Percentiles rank a stretch among this genome's conserved stretches.
phyloP scores from a whole-genome alignment of 2,329 filamentous ascomycete genomes.

The Polychaeton citri region DNA sequence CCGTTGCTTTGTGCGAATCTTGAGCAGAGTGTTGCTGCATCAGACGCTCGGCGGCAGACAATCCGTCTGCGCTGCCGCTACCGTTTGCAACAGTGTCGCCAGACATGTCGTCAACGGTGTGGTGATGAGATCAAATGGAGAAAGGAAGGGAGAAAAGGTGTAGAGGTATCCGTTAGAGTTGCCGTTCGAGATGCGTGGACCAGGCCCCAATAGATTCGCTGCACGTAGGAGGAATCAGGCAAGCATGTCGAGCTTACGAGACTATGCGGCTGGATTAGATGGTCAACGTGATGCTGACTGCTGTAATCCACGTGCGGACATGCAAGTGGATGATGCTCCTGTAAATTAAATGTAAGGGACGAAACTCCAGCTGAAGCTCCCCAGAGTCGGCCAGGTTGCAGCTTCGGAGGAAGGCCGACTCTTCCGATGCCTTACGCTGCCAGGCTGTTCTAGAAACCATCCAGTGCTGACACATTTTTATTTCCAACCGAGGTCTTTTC shows the following conservation, averaged over 20 bases:
- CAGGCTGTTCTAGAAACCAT: no score
- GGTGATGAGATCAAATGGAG: not conserved
- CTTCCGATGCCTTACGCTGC: no score
- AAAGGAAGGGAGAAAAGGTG: slow-evolving; percentile 1
- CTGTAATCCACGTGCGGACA: no score
- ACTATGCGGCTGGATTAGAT: no score
- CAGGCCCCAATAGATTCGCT: not conserved
- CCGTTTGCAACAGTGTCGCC: slow-evolving; percentile 6
- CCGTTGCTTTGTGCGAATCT: slow-evolving; percentile 44
- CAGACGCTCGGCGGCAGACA: slow-evolving; percentile 40
- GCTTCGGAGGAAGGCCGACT: no score
- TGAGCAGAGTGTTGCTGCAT: slow-evolving; percentile 40
- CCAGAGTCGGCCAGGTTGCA: no score
- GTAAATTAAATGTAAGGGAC: no score
- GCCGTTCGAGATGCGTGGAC: not conserved
- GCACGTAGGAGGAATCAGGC: not conserved
- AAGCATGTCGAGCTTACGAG: not conserved
- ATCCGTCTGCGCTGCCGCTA: slow-evolving; percentile 4
- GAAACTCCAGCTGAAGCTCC: no score
- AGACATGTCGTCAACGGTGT: slow-evolving; percentile 4
- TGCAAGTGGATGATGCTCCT: no score
- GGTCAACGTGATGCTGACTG: no score
- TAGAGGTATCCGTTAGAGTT: slow-evolving; percentile 6
- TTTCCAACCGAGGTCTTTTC: no score
- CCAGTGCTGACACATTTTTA: no score